Evolutionary conservation across 2,329 filamentous ascomycete species (phyloP).

Genomic region (Microdochium trichocladiopsis): DNA sequence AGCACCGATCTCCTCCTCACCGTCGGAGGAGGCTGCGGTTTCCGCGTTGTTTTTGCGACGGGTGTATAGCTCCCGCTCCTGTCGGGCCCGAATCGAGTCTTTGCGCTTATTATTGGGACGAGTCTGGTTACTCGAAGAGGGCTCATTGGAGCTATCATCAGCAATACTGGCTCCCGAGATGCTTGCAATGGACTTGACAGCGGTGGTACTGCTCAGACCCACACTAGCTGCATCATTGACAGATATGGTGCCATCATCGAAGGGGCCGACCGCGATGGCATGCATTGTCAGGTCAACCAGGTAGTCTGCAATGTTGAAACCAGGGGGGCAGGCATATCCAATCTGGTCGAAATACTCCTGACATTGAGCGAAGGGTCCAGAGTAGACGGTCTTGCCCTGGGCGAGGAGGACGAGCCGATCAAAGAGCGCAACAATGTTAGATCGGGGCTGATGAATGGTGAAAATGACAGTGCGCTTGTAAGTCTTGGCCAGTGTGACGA

Average conservation of each 20-base stretch:
- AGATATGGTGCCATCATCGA: slow-evolving; percentile 48
- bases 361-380: slow-evolving; percentile 80
- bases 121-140: slow-evolving; percentile 36
- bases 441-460: slow-evolving; percentile 95
- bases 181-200: slow-evolving; percentile 86
- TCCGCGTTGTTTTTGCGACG: slow-evolving; percentile 61
- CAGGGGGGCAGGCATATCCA: slow-evolving; percentile 87
- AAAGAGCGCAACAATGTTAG: slow-evolving; percentile 96
- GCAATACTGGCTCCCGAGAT: slow-evolving; percentile 69
- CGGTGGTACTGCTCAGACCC: slow-evolving; percentile 78
- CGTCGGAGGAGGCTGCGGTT: slow-evolving; percentile 56
- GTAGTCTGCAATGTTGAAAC: slow-evolving; percentile 98
- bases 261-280: slow-evolving; percentile 56
- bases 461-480: slow-evolving; percentile 98
- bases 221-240: slow-evolving; percentile 54
- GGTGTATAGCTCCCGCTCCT: slow-evolving; percentile 87
- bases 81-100: slow-evolving; percentile 75
- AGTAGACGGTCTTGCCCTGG: slow-evolving; percentile 85
- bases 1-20: slow-evolving; percentile 41
- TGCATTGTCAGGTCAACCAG: slow-evolving; percentile 98
- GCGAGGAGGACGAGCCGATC: slow-evolving; percentile 89
- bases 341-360: slow-evolving; percentile 89
- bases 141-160: slow-evolving; percentile 56
- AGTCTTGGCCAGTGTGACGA: slow-evolving; percentile 89
- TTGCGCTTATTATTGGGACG: slow-evolving; percentile 65